Evolutionary conservation across 768 basidiomycete species (phyloP).

Genomic region (Imleria badia): DNA sequence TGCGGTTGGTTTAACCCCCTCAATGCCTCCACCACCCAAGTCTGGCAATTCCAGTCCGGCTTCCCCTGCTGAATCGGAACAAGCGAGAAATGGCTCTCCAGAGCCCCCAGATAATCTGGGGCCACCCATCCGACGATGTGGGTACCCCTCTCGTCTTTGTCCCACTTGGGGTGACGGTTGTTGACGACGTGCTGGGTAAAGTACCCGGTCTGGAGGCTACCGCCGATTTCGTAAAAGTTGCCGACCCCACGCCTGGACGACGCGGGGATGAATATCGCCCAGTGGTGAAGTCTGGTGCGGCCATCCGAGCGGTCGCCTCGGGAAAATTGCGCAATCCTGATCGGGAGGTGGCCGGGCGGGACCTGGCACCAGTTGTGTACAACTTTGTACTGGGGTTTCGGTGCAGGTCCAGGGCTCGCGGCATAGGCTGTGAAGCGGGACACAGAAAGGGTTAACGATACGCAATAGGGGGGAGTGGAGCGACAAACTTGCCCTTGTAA

Average conservation of each 20-base stretch:
- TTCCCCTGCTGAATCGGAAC: constrained; percentile 12
- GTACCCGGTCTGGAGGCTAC: constrained; percentile 13
- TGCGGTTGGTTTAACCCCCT: constrained; percentile 8
- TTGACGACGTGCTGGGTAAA: constrained; percentile 14
- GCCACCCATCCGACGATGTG: constrained; percentile 15
- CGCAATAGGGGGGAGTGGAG: too few relatives aligned
- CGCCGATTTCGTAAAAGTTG: constrained; percentile 20
- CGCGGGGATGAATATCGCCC: constrained; percentile 25
- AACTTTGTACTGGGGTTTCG: constrained; percentile 5
- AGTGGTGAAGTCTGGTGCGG: constrained; percentile 3
- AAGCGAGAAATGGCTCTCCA: constrained; percentile 13
- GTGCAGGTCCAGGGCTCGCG: neutral
- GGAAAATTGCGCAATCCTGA: constrained; percentile 14
- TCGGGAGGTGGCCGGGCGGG: constrained; percentile 14
- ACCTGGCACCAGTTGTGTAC: constrained; percentile 11
- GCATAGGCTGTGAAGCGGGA: constrained; percentile 4
- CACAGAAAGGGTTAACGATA: neutral
- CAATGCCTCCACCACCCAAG: constrained; percentile 21
- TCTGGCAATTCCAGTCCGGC: constrained; percentile 21
- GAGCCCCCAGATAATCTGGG: neutral
- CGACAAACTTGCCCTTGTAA: constrained; percentile 1
- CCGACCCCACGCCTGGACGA: constrained; percentile 18
- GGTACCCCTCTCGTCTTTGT: constrained; percentile 7
- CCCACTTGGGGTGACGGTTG: constrained; percentile 16
- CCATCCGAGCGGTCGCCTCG: constrained; percentile 6